Percentiles rank a stretch among this genome's conserved stretches.
Conservation (phyloP, 2,329 filamentous ascomycete genomes). For the Alternaria novae-zelandiae region DNA sequence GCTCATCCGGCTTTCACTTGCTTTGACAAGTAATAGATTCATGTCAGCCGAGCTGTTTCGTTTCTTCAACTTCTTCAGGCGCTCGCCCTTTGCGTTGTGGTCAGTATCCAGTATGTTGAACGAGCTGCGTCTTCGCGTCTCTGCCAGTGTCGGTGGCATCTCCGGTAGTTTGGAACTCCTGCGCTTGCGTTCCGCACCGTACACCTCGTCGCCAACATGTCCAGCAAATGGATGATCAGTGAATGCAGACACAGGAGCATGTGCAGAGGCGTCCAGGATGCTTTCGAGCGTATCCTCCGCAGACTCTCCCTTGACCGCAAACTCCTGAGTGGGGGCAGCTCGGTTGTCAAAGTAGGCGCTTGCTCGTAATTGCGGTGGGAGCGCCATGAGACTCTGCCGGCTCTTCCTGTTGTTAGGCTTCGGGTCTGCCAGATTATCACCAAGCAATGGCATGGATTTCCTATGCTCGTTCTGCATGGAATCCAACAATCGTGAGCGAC, state of each 20-base stretch:
- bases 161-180: constrained; percentile 50
- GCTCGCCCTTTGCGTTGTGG: constrained; percentile 45
- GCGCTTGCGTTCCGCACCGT: constrained; percentile 59
- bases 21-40: constrained; percentile 42
- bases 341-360: constrained; percentile 81
- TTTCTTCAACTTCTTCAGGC: constrained; percentile 51
- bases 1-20: constrained; percentile 46
- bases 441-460: constrained; percentile 54
- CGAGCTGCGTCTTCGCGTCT: constrained; percentile 46
- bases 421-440: not conserved
- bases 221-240: constrained; percentile 87
- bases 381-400: constrained; percentile 56
- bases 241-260: constrained; percentile 87
- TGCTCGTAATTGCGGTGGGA: constrained; percentile 88
- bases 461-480: constrained; percentile 63
- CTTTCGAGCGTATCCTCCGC: constrained; percentile 88
- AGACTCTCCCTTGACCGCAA: constrained; percentile 73
- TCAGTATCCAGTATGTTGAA: constrained; percentile 47
- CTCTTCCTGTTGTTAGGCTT: constrained; percentile 37
- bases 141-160: constrained; percentile 23
- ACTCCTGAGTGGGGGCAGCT: constrained; percentile 62
- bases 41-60: constrained; percentile 49
- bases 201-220: constrained; percentile 75
- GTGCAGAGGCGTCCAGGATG: constrained; percentile 87
- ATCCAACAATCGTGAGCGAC: constrained; percentile 75